These are phyloP conservation scores for Phytophthora quininea DNA, from an alignment of 352 stramenopile genomes.

Conservation along the genomic window DNA sequence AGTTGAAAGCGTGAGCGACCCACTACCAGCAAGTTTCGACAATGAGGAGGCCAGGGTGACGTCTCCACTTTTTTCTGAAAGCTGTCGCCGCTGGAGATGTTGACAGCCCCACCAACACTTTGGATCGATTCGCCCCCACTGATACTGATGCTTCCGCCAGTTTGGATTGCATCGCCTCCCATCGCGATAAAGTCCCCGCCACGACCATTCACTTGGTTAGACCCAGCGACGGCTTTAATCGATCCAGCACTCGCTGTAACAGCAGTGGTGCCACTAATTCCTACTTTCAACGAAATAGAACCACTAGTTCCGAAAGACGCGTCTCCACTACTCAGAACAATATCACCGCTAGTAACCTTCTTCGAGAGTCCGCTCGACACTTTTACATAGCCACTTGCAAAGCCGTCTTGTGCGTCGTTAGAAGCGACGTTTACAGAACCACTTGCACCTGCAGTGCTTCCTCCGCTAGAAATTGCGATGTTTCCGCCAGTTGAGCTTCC, in stretches of 20 bases:
- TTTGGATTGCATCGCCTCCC: conserved; percentile 21
- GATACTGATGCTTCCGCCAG: conserved; percentile 10
- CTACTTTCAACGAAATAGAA: conserved; percentile 22
- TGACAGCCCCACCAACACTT: conserved; percentile 21
- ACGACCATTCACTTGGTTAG: conserved; percentile 23
- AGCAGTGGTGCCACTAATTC: conserved; percentile 11
- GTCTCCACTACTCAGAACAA: conserved; percentile 22
- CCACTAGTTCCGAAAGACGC: conserved; percentile 29
- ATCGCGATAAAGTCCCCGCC: conserved; percentile 24
- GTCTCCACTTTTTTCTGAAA: conserved; percentile 30
- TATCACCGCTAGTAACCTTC: conserved; percentile 25
- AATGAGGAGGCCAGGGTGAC: conserved; percentile 15
- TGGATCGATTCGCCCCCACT: conserved; percentile 26
- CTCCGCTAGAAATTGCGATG: conserved; percentile 23
- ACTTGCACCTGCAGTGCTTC: conserved; percentile 13
- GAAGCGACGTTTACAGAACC: conserved; percentile 19
- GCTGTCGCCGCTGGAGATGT: conserved; percentile 26
- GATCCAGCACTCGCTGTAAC: conserved; percentile 10
- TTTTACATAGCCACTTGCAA: conserved; percentile 29
- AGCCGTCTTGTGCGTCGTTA: conserved; percentile 8
- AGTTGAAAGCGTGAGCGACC: conserved; percentile 20
- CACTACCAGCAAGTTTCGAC: conserved; percentile 21
- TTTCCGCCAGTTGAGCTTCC: conserved; percentile 13
- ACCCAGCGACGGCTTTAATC: conserved; percentile 22
- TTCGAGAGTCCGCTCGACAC: conserved; percentile 35